A percentile compares a stretch with the other conserved stretches of the same genome.
phyloP scores from a whole-genome alignment of 2,329 filamentous ascomycete species.

The Botrytis pseudocinerea region DNA sequence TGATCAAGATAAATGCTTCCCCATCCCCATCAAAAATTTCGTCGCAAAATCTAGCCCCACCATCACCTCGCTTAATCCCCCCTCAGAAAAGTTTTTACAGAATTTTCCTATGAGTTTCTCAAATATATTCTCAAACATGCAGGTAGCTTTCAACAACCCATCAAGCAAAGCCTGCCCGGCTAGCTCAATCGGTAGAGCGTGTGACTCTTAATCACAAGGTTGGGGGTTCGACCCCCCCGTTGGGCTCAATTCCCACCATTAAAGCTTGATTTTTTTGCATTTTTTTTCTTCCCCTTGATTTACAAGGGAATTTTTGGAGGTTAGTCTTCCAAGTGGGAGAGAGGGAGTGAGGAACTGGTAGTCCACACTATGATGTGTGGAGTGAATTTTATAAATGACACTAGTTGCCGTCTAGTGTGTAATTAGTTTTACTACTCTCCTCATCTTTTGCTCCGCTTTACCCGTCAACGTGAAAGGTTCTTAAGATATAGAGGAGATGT shows the following conservation, averaged over 20 bases:
- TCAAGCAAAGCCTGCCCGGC: constrained; percentile 29
- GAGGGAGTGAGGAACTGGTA: background rate
- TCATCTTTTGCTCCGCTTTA: background rate
- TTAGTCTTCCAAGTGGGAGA: background rate
- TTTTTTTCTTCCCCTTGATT: background rate
- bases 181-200: constrained; percentile 42
- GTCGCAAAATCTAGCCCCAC: background rate
- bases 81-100: background rate
- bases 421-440: background rate
- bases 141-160: accelerated
- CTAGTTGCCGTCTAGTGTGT: background rate
- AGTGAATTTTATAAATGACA: background rate
- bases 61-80: background rate
- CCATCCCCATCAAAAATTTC: background rate
- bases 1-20: background rate
- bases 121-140: background rate
- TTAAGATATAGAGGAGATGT: background rate
- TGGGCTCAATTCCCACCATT: constrained; percentile 12
- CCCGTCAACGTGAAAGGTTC: background rate
- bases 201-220: constrained; percentile 35
- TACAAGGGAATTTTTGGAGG: background rate
- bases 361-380: background rate
- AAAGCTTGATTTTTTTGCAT: background rate
- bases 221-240: constrained; percentile 22
- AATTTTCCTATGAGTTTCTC: background rate